Percentiles rank a stretch among this genome's conserved stretches.
Conservation (phyloP, 345 rosid genomes). For the Cardamine chenopodiifolia region DNA sequence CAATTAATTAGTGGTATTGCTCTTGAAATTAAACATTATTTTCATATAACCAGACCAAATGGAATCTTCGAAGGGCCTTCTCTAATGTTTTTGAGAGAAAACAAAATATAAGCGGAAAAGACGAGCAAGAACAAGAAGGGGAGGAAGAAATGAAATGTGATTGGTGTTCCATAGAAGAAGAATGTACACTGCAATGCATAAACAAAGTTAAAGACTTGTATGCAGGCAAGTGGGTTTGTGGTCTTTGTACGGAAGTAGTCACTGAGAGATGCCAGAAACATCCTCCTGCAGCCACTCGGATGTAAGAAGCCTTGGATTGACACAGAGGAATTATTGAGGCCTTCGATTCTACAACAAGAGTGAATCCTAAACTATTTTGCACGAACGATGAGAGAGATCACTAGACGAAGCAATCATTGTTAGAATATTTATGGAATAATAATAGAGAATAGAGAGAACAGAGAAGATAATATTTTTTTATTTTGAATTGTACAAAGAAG, state of each 20-base stretch:
- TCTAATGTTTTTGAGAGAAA: constrained; percentile 24
- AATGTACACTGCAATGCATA: constrained; percentile 58
- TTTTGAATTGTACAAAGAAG: too few species aligned
- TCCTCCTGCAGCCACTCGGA: constrained; percentile 27
- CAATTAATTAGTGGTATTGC: neutral
- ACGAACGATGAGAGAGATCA: constrained; percentile 18
- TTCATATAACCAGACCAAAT: constrained; percentile 3
- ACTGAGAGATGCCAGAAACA: constrained; percentile 39
- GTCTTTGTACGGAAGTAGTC: constrained; percentile 64
- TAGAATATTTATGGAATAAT: too few species aligned
- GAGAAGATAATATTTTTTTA: too few species aligned
- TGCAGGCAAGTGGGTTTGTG: constrained; percentile 69
- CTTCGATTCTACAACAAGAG: constrained; percentile 42
- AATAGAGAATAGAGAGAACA: too few species aligned
- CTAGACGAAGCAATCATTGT: constrained; percentile 14
- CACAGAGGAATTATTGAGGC: constrained; percentile 55
- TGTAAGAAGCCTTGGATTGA: constrained; percentile 55
- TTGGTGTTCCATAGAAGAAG: constrained; percentile 71
- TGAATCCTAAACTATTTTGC: constrained; percentile 32
- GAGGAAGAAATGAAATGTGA: constrained; percentile 52
- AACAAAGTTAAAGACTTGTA: constrained; percentile 46
- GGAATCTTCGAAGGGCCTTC: constrained; percentile 24
- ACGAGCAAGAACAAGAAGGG: constrained; percentile 7
- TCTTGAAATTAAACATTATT: neutral
- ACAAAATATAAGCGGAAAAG: neutral